A percentile compares a stretch with the other conserved stretches of the same genome.
Conservation (phyloP, 495 filamentous ascomycete genomes). For the Arthonia radiata region DNA sequence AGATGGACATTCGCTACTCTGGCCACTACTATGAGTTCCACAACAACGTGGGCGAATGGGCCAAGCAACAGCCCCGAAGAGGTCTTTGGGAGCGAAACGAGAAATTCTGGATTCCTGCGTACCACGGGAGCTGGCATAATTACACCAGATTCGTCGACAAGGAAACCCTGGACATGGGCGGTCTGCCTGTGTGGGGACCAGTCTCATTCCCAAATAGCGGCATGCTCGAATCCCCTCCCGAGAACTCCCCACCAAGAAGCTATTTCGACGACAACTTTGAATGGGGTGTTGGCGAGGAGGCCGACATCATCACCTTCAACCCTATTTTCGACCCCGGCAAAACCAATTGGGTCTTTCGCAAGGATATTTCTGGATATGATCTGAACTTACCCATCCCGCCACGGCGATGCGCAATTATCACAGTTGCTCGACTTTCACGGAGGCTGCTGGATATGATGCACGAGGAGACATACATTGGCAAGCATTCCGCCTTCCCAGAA, state of each 20-base stretch:
- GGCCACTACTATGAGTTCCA: conserved; percentile 93
- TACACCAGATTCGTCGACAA: conserved; percentile 31
- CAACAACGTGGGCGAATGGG: conserved; percentile 46
- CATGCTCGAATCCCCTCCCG: conserved; percentile 40
- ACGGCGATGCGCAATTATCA: conserved; percentile 71
- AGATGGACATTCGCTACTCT: conserved; percentile 89
- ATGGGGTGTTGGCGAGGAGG: conserved; percentile 83
- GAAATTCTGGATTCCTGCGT: conserved; percentile 71
- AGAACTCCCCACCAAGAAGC: conserved; percentile 41
- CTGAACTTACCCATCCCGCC: conserved; percentile 35
- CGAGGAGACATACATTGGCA: conserved; percentile 50
- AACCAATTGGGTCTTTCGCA: conserved; percentile 66
- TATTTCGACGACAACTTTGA: conserved; percentile 56
- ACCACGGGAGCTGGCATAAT: conserved; percentile 79
- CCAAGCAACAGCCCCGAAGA: conserved; percentile 63
- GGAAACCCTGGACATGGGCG: conserved; percentile 5
- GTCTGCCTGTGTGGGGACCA: conserved; percentile 74
- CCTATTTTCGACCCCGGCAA: conserved; percentile 78
- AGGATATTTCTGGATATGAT: conserved; percentile 83
- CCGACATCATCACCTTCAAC: conserved; percentile 82
- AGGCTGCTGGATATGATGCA: conserved; percentile 75
- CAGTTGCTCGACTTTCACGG: conserved; percentile 57
- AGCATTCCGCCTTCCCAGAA: conserved; percentile 80
- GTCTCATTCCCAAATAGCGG: conserved; percentile 33
- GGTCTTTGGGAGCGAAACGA: conserved; percentile 82